Percentiles rank a stretch among this genome's conserved stretches.
Conservation (phyloP, 2,329 filamentous ascomycete species). For the Fusarium multiceps region DNA sequence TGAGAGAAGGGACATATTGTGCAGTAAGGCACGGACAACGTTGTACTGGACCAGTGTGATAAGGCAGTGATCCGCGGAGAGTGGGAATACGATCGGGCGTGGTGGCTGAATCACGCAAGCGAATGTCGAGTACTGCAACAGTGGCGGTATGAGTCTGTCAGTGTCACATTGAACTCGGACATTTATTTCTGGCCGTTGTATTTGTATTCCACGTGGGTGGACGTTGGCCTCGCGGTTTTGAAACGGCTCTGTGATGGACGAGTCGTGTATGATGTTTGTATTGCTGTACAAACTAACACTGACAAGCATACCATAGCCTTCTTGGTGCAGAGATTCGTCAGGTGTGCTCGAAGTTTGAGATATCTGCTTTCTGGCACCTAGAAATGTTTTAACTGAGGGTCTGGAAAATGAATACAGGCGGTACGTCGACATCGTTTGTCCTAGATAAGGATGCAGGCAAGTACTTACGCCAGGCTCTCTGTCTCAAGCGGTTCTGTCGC, state of each 20-base stretch:
- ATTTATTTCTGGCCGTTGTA: too few relatives aligned
- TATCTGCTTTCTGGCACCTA: neutral
- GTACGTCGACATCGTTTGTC: neutral
- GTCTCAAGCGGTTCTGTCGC: neutral
- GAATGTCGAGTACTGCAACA: neutral
- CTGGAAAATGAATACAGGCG: neutral
- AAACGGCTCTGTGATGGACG: neutral
- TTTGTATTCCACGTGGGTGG: too few relatives aligned
- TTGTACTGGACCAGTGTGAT: neutral
- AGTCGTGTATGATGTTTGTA: neutral
- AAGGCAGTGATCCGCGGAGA: neutral
- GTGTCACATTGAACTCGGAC: too few relatives aligned
- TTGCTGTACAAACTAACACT: too few relatives aligned
- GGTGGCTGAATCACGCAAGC: neutral
- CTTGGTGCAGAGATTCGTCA: neutral
- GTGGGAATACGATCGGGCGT: neutral
- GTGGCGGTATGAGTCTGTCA: neutral
- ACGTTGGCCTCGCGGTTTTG: neutral
- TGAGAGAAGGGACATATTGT: neutral
- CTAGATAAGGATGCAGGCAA: neutral
- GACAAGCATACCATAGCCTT: neutral
- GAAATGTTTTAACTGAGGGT: neutral
- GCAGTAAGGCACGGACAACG: neutral
- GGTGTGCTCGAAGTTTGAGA: rapidly evolving
- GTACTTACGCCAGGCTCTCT: constrained; percentile 3